Conservation (phyloP, 192 early-diverging fungal genomes). For the Coemansia nantahalensis region DNA sequence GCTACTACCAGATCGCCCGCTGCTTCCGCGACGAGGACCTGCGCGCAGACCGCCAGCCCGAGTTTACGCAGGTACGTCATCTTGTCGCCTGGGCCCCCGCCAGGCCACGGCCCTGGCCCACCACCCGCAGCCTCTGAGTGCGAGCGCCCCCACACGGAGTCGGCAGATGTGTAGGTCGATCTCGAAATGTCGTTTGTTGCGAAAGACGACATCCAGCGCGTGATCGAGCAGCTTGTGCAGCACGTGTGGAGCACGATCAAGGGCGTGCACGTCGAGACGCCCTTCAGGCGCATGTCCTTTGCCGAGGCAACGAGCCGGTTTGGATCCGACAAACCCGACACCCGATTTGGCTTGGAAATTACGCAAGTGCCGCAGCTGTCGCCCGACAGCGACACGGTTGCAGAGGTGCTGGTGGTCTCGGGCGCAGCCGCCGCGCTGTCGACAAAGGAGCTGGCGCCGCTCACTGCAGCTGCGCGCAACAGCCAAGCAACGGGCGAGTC, state of each 20-base stretch:
- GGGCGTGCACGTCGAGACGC: slow-evolving; percentile 52
- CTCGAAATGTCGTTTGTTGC: slow-evolving; percentile 85
- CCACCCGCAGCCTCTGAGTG: too few species aligned
- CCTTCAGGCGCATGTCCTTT: slow-evolving; percentile 78
- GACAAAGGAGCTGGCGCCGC: slow-evolving; percentile 24
- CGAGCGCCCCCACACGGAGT: too few species aligned
- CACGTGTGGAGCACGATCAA: slow-evolving; percentile 62
- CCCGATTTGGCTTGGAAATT: slow-evolving; percentile 71
- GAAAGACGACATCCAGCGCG: slow-evolving; percentile 63
- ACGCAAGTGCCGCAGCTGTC: slow-evolving; percentile 20
- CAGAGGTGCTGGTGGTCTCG: slow-evolving; percentile 37
- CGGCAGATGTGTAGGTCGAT: slow-evolving; percentile 62
- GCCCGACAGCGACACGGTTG: slow-evolving; percentile 11
- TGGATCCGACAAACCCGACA: slow-evolving; percentile 92
- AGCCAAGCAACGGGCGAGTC: slow-evolving; percentile 43
- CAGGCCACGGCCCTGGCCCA: not conserved
- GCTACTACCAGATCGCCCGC: slow-evolving; percentile 90
- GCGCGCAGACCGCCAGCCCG: slow-evolving; percentile 86
- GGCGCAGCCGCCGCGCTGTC: slow-evolving; percentile 22
- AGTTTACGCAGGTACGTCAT: slow-evolving; percentile 90
- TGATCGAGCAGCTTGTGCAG: slow-evolving; percentile 72
- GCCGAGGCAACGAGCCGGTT: slow-evolving; percentile 76
- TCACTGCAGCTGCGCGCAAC: slow-evolving; percentile 21
- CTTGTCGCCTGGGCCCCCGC: not conserved
- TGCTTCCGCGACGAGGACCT: slow-evolving; percentile 91